A percentile compares a stretch with the other conserved stretches of the same genome.
Evolutionary conservation across 768 basidiomycete species (phyloP).

Genomic region (Trametes gibbosa): DNA sequence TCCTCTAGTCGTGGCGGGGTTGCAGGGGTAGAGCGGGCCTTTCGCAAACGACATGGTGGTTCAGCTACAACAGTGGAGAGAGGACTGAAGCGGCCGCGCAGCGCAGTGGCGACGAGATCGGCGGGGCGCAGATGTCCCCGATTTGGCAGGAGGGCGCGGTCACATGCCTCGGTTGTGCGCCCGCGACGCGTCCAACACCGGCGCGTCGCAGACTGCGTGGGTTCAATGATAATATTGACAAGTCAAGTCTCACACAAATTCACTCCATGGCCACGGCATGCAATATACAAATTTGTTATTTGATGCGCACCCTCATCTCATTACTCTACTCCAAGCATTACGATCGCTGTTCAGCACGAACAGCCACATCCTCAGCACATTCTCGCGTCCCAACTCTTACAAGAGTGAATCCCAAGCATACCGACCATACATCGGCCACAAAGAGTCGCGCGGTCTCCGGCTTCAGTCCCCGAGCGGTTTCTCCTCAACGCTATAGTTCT

Average conservation of each 20-base stretch:
- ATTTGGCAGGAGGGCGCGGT: conserved; percentile 17
- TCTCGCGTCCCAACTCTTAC: not conserved
- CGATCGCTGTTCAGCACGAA: too few relatives aligned
- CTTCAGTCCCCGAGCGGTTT: conserved; percentile 17
- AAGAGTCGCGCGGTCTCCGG: not conserved
- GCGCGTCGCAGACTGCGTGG: too few relatives aligned
- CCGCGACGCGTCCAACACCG: not conserved
- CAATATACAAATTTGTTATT: too few relatives aligned
- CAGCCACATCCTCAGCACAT: too few relatives aligned
- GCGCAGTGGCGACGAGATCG: conserved; percentile 4
- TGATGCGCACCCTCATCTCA: too few relatives aligned
- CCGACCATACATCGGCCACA: too few relatives aligned
- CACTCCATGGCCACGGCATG: too few relatives aligned
- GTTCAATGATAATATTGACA: too few relatives aligned
- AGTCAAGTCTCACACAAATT: too few relatives aligned
- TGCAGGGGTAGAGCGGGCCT: conserved; percentile 59
- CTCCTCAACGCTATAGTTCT: conserved; percentile 54
- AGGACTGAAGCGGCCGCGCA: not conserved
- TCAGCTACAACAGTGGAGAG: too few relatives aligned
- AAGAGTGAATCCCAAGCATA: not conserved
- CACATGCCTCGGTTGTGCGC: not conserved
- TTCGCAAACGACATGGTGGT: conserved; percentile 48
- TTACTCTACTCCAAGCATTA: too few relatives aligned
- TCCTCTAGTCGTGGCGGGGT: conserved; percentile 66
- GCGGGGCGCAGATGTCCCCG: conserved; percentile 14